Evolutionary conservation across 495 filamentous ascomycete species (phyloP).

Genomic region (Pyrenopolyporus hunteri): DNA sequence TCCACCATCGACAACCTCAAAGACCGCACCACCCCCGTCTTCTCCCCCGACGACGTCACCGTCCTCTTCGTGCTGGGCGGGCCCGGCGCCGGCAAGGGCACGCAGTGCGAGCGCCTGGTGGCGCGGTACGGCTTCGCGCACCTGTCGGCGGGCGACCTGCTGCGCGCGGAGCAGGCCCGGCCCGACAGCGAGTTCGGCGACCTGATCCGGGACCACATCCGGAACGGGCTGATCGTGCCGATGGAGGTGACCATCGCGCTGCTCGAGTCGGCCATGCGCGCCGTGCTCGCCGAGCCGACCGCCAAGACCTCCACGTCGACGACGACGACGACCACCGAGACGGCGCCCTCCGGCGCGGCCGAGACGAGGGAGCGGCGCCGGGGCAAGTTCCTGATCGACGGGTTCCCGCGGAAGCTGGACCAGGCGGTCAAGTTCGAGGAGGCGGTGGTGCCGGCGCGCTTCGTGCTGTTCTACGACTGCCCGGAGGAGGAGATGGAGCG

Average conservation of each 20-base stretch:
- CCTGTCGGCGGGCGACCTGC: slow-evolving; percentile 89
- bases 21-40: slow-evolving; percentile 69
- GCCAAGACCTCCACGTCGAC: slow-evolving; percentile 23
- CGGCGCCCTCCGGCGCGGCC: too few relatives aligned
- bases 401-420: slow-evolving; percentile 96
- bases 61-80: slow-evolving; percentile 88
- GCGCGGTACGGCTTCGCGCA: slow-evolving; percentile 91
- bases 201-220: slow-evolving; percentile 89
- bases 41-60: slow-evolving; percentile 77
- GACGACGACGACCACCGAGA: background rate
- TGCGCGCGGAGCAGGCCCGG: slow-evolving; percentile 90
- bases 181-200: slow-evolving; percentile 83
- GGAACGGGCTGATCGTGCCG: slow-evolving; percentile 91
- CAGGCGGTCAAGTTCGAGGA: slow-evolving; percentile 93
- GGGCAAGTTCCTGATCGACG: slow-evolving; percentile 84
- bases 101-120: slow-evolving; percentile 88
- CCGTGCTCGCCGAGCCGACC: slow-evolving; percentile 52
- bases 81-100: slow-evolving; percentile 79
- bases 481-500: slow-evolving; percentile 85
- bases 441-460: slow-evolving; percentile 77
- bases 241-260: slow-evolving; percentile 98
- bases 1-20: slow-evolving; percentile 46
- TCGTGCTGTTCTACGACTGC: slow-evolving; percentile 92
- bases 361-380: background rate
- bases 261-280: slow-evolving; percentile 89